Evolutionary conservation across 495 filamentous ascomycete genomes (phyloP).

Genomic region (Aspergillus avenaceus): DNA sequence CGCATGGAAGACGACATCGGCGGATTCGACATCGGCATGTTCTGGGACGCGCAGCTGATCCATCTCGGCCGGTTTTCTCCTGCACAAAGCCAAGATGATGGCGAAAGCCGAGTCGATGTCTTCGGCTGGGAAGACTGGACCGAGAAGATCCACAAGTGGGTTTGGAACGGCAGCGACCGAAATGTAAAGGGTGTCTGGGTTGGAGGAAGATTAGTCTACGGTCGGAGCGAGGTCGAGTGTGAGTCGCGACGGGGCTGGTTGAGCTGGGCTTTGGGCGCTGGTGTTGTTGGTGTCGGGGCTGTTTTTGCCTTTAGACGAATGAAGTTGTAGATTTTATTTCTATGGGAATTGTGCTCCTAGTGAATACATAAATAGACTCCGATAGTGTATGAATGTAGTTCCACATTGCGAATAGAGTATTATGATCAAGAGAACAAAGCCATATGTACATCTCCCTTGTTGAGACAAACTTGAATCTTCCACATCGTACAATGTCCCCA

Average conservation of each 20-base stretch:
- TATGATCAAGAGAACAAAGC: no score
- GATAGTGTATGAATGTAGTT: no score
- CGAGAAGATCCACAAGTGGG: constrained; percentile 80
- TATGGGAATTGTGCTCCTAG: not conserved
- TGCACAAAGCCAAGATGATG: not conserved
- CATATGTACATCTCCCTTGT: no score
- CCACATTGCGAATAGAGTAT: no score
- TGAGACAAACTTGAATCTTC: no score
- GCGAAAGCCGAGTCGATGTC: constrained; percentile 55
- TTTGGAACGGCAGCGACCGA: constrained; percentile 81
- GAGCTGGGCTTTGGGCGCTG: not conserved
- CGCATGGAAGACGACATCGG: constrained; percentile 64
- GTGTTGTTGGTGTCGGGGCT: constrained; percentile 3
- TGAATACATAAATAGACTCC: not conserved
- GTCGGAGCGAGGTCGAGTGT: constrained; percentile 7
- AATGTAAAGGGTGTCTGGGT: constrained; percentile 83
- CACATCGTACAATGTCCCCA: no score
- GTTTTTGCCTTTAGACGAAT: constrained; percentile 7
- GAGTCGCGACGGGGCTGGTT: not conserved
- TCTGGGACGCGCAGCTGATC: constrained; percentile 79
- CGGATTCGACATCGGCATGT: constrained; percentile 71
- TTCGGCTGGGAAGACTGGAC: constrained; percentile 83
- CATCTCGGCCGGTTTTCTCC: constrained; percentile 39
- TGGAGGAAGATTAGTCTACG: constrained; percentile 69
- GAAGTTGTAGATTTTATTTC: constrained; percentile 1